Conservation (phyloP, 2,329 filamentous ascomycete species). For the Knufia fluminis region DNA sequence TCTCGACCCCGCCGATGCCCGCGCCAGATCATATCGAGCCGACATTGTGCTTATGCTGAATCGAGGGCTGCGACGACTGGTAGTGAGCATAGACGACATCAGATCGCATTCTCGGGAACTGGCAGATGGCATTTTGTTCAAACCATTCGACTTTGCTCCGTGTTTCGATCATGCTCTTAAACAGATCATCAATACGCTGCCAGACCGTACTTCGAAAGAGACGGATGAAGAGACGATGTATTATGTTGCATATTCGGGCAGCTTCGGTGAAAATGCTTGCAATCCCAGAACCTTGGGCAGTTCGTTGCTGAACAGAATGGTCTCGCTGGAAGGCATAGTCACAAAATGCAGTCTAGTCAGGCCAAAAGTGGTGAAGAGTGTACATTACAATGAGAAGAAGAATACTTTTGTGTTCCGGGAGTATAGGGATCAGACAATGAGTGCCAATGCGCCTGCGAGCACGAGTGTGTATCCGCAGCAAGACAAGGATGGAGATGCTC, state of each 20-base stretch:
- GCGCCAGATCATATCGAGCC: slow-evolving; percentile 63
- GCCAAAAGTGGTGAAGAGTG: slow-evolving; percentile 95
- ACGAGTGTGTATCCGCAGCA: slow-evolving; percentile 90
- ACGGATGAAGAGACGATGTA: slow-evolving; percentile 68
- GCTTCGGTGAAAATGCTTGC: slow-evolving; percentile 88
- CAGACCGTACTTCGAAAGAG: slow-evolving; percentile 66
- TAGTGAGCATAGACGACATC: slow-evolving; percentile 80
- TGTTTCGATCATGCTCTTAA: slow-evolving; percentile 89
- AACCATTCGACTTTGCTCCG: slow-evolving; percentile 78
- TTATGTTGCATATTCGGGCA: slow-evolving; percentile 95
- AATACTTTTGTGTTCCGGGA: slow-evolving; percentile 80
- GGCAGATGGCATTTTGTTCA: slow-evolving; percentile 66
- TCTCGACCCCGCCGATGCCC: slow-evolving; percentile 59
- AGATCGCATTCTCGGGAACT: slow-evolving; percentile 77
- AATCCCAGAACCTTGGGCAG: slow-evolving; percentile 90
- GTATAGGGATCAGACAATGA: slow-evolving; percentile 97
- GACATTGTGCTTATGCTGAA: slow-evolving; percentile 74
- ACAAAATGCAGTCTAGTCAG: slow-evolving; percentile 91
- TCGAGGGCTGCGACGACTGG: slow-evolving; percentile 49
- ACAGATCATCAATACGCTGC: slow-evolving; percentile 72
- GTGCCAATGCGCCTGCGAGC: slow-evolving; percentile 71
- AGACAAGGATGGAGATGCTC: slow-evolving; percentile 82
- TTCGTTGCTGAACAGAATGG: slow-evolving; percentile 86
- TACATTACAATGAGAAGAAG: slow-evolving; percentile 86
- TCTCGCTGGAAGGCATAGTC: slow-evolving; percentile 93